Conservation (phyloP, 352 stramenopile genomes). For the Phytophthora meadii region DNA sequence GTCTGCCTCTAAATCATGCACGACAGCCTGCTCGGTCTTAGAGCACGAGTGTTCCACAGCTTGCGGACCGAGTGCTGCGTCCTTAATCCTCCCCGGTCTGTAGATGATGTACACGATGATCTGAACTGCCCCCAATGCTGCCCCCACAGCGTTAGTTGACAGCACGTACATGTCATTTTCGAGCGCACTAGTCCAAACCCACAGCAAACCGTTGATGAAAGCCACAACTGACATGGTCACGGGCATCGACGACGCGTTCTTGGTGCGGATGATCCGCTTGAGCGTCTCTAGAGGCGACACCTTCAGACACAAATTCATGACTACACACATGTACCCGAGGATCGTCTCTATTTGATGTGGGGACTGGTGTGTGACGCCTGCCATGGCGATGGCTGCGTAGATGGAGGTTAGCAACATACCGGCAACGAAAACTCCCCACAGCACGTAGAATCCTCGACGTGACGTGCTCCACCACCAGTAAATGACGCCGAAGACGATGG, state of each 20-base stretch:
- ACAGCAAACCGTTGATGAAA: conserved; percentile 35
- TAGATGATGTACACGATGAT: conserved; percentile 38
- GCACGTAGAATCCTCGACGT: conserved; percentile 21
- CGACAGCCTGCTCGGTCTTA: conserved; percentile 24
- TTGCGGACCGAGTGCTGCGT: not conserved
- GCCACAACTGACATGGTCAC: conserved; percentile 36
- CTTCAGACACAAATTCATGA: conserved; percentile 35
- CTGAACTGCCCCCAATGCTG: conserved; percentile 21
- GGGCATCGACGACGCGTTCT: conserved; percentile 38
- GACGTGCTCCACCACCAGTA: conserved; percentile 28
- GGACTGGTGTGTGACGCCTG: conserved; percentile 31
- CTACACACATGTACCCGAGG: conserved; percentile 33
- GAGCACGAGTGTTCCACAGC: not conserved
- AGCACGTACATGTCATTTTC: conserved; percentile 40
- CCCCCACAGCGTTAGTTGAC: conserved; percentile 29
- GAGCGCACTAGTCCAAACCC: conserved; percentile 28
- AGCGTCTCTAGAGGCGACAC: conserved; percentile 36
- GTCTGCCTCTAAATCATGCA: conserved; percentile 25
- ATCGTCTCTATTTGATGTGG: conserved; percentile 31
- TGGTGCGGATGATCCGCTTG: conserved; percentile 34
- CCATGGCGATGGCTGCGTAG: conserved; percentile 28
- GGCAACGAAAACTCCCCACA: conserved; percentile 13
- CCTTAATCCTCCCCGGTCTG: conserved; percentile 22
- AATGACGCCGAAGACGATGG: conserved; percentile 22
- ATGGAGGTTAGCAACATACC: conserved; percentile 24